A percentile compares a stretch with the other conserved stretches of the same genome.
These are phyloP conservation scores for Echium plantagineum DNA, from an alignment of 257 asterid species.

Conservation along the genomic window DNA sequence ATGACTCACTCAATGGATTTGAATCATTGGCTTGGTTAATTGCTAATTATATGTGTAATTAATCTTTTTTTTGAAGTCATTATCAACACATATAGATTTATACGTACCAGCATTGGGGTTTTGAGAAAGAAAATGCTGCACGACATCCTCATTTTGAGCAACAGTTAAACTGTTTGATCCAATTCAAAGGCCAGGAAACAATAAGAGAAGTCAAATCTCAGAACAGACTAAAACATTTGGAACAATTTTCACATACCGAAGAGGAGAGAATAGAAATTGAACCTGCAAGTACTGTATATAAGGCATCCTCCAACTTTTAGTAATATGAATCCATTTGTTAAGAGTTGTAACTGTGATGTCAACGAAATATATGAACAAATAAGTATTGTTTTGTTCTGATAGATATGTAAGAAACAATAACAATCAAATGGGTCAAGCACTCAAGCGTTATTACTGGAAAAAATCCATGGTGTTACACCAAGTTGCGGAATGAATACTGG, in stretches of 20 bases:
- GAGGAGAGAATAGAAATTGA: constrained; percentile 1
- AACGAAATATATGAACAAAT: neutral
- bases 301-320: constrained; percentile 77
- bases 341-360: constrained; percentile 59
- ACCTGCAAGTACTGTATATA: constrained; percentile 99
- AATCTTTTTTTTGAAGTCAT: neutral
- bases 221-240: constrained; percentile 3
- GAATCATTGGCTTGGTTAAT: too few species aligned
- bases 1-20: too few species aligned
- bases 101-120: constrained; percentile 51
- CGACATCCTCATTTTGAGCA: constrained; percentile 86
- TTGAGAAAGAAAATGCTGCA: constrained; percentile 62
- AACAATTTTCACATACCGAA: neutral
- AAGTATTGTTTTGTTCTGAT: neutral
- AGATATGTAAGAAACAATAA: too few species aligned
- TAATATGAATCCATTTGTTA: constrained; percentile 70
- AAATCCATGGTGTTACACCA: neutral
- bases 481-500: neutral
- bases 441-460: neutral
- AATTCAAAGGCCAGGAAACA: constrained; percentile 4
- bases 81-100: neutral
- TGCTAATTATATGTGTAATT: too few species aligned
- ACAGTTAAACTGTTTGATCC: constrained; percentile 51
- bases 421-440: neutral
- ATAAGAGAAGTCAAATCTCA: neutral